These are phyloP conservation scores for Xylaria palmicola DNA, from an alignment of 495 filamentous ascomycete species.

Conservation along the genomic window DNA sequence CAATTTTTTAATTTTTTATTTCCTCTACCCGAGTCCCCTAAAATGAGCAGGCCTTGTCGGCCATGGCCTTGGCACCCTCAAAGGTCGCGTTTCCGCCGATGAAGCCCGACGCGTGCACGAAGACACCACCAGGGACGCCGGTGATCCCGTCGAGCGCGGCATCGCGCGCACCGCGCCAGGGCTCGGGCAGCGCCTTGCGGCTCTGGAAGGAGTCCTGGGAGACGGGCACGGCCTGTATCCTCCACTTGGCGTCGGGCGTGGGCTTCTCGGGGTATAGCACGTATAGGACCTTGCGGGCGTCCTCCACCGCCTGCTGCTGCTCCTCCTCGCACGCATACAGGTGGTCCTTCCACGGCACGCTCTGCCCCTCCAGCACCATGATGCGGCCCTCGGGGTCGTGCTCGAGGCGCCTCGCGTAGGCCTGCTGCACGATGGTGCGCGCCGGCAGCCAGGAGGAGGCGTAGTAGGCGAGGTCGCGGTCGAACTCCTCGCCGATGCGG, in stretches of 20 bases:
- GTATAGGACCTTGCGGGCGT: slow-evolving; percentile 64
- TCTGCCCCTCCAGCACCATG: slow-evolving; percentile 70
- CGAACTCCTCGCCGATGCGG: slow-evolving; percentile 85
- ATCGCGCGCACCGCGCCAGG: slow-evolving; percentile 88
- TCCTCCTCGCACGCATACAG: slow-evolving; percentile 82
- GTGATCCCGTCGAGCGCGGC: slow-evolving; percentile 71
- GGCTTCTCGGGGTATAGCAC: slow-evolving; percentile 89
- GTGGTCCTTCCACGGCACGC: slow-evolving; percentile 93
- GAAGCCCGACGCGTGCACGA: slow-evolving; percentile 92
- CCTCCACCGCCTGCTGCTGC: slow-evolving; percentile 39
- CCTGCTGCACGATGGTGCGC: slow-evolving; percentile 68
- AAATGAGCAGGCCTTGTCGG: slow-evolving; percentile 58
- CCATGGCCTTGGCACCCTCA: slow-evolving; percentile 88
- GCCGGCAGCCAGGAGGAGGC: slow-evolving; percentile 82
- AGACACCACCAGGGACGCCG: slow-evolving; percentile 76
- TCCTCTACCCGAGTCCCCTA: no score
- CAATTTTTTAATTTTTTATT: no score
- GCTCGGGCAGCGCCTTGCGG: slow-evolving; percentile 83
- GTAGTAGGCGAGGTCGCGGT: slow-evolving; percentile 70
- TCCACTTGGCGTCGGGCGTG: slow-evolving; percentile 74
- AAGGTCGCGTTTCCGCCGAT: slow-evolving; percentile 92
- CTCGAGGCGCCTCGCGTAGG: slow-evolving; percentile 63
- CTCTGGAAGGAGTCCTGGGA: slow-evolving; percentile 82
- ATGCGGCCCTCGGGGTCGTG: slow-evolving; percentile 74
- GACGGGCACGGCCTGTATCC: slow-evolving; percentile 82